Evolutionary conservation across 768 basidiomycete species (phyloP).

Genomic region (Kwoniella heveanensis): DNA sequence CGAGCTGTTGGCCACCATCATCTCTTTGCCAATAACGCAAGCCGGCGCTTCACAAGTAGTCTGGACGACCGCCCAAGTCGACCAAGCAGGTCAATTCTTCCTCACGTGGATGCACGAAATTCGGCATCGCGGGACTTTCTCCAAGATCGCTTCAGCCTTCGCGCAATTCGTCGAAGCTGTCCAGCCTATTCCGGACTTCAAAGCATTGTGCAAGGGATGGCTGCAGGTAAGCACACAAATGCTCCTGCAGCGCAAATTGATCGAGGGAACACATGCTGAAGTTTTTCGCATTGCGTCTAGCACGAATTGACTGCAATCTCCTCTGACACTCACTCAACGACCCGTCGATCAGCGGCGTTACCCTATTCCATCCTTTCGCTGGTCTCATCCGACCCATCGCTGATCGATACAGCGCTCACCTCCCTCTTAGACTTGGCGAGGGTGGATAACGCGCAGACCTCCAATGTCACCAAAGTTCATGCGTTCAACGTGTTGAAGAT

Average conservation of each 20-base stretch:
- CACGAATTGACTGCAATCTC: constrained; percentile 45
- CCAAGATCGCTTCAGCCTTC: constrained; percentile 51
- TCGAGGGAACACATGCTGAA: neutral
- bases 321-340: constrained; percentile 42
- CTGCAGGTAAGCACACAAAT: constrained; percentile 45
- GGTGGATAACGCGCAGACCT: constrained; percentile 30
- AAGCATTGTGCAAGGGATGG: constrained; percentile 37
- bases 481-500: constrained; percentile 53
- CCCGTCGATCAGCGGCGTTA: constrained; percentile 52
- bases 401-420: constrained; percentile 40
- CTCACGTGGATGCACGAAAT: constrained; percentile 53
- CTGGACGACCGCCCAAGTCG: constrained; percentile 35
- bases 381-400: constrained; percentile 31
- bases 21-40: constrained; percentile 29
- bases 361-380: constrained; percentile 51
- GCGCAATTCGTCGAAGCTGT: constrained; percentile 37
- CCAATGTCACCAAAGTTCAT: constrained; percentile 51
- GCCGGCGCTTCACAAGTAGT: constrained; percentile 17
- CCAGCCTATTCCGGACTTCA: constrained; percentile 15
- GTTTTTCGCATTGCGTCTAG: constrained; percentile 14
- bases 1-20: constrained; percentile 35
- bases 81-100: constrained; percentile 39
- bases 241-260: no score
- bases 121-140: constrained; percentile 54
- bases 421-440: constrained; percentile 35